Base-by-base conservation (phyloP, 2,329 filamentous ascomycete genomes). In the Calonectria naviculata region DNA sequence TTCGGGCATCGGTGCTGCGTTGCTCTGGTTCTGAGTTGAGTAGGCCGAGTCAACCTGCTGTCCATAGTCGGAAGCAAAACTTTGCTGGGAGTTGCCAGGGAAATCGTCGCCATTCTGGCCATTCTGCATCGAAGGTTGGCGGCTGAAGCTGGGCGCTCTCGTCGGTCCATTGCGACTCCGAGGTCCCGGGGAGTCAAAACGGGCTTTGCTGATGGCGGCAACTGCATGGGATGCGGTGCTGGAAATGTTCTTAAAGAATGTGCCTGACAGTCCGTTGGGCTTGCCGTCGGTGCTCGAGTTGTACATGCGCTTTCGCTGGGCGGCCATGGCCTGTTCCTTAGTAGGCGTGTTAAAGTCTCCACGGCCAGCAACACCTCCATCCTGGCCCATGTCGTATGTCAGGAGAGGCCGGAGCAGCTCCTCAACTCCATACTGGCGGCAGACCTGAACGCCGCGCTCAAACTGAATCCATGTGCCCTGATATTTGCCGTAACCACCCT, bases 381-480 rank as follows among this genome's bases (percentile, higher is more conserved):
- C 93, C 76, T 93, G 91, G 65, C 91, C 92, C 86, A 95, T 93
- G 79, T 96, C 94, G 81, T 96, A 95, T 31, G 93, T 94, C 65
- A 97, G 84, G 6, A 97, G 87, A 19, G 93, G 93, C 26, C 91
- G 89, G 58, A 97, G 85, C 6, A 94, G 78, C 74, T 96, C 94
- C 81, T 96, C 93, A 36, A 97, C 94, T 13, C 89, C 91, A 76
- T 93, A 93, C 75, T 93, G 90, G 47, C 93, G 92, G 83, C 97
- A 98, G 78, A 99, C 96, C 80, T 98, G 95, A 54, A 97, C 89
- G 1, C 96, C 97, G 72, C 96, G 92, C 61, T 96, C 93, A 80
- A 97, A 98, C 80, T 93, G 94, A 80, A 99, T 97, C 97, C 97
- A 99, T 3, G 97, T 99, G 67, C 97, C 97, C 86, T 99, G 97